Evolutionary conservation across 2,329 filamentous ascomycete genomes (phyloP), one percentile per base, ranked within the genome.

Genomic region (Hypoxylon sp.): DNA sequence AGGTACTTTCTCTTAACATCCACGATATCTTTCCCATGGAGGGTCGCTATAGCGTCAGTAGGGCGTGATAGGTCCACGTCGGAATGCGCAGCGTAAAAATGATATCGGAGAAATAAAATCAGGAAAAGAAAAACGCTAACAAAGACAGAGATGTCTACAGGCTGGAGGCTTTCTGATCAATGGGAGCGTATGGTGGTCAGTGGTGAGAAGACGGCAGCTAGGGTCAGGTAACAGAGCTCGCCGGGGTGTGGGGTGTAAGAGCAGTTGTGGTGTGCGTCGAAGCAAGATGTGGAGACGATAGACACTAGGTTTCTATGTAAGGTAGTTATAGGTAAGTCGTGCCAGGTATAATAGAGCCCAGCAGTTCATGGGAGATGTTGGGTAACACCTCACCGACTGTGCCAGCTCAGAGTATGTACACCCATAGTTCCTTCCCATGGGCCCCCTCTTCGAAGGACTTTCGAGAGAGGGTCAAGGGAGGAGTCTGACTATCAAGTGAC

Each of bases 1-100:
- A 74, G 70, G 67, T 72, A 73, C 72, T 74, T 76, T 64, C 20
- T 75, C 73, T 76, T 73, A 67, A 77, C 74, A 75, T 73, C 79
- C 76, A 79, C 75, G 66, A 74, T 77, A 71, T 75, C 56, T 59
- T 48, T 56, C 72, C 72, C 72, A 72, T 59, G 70, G 73, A 74
- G 72, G 73, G 73, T 72, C 71, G 68, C 72, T 70, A 72, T 71
- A 69, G 69, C 66, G 68, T 68, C 69, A 69, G 72, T 72, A 72
- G 73, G 72, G 73, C 70, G 76, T 68, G 64, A 73, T 72, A 73
- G 71, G 73, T 73, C 75, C 73, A 76, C 72, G 73, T 77, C 73
- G 76, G 74, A 75, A 74, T 70, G 71, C 74, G 77, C 75, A 74
- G 71, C 62, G 62, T 64, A 60, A 68, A 41, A 68, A 70, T 66